These are phyloP conservation scores for Quaeritorhiza haematococci DNA, from an alignment of 371 early-diverging fungal species.

Conservation along the genomic window DNA sequence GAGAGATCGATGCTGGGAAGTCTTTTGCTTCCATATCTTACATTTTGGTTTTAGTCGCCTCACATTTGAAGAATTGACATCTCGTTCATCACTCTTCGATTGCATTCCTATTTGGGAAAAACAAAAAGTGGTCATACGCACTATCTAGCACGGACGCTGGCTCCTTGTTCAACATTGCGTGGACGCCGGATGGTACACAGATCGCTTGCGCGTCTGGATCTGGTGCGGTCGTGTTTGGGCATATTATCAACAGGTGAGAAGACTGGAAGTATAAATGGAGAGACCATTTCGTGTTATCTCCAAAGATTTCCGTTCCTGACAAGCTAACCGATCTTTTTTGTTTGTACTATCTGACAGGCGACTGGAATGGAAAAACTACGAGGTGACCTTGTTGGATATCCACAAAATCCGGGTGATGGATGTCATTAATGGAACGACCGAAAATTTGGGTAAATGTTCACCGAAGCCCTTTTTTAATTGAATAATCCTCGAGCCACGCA, in stretches of 20 bases:
- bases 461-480: too few species aligned
- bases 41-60: too few species aligned
- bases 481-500: too few species aligned
- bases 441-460: conserved; percentile 41
- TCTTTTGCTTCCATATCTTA: too few species aligned
- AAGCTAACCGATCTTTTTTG: neutral
- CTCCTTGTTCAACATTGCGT: conserved; percentile 41
- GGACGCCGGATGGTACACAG: conserved; percentile 53
- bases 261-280: neutral
- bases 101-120: neutral
- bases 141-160: conserved; percentile 38
- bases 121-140: conserved; percentile 44
- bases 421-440: conserved; percentile 35
- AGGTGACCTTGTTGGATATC: conserved; percentile 47
- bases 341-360: conserved; percentile 22
- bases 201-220: conserved; percentile 44
- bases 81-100: neutral
- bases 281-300: too few species aligned
- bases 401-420: conserved; percentile 40
- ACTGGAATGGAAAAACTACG: conserved; percentile 49
- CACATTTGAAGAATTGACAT: neutral
- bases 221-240: conserved; percentile 47
- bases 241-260: conserved; percentile 37
- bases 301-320: neutral
- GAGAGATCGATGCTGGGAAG: too few species aligned